Conservation (phyloP, 805 yeast species). For the Metschnikowia gruessii region DNA sequence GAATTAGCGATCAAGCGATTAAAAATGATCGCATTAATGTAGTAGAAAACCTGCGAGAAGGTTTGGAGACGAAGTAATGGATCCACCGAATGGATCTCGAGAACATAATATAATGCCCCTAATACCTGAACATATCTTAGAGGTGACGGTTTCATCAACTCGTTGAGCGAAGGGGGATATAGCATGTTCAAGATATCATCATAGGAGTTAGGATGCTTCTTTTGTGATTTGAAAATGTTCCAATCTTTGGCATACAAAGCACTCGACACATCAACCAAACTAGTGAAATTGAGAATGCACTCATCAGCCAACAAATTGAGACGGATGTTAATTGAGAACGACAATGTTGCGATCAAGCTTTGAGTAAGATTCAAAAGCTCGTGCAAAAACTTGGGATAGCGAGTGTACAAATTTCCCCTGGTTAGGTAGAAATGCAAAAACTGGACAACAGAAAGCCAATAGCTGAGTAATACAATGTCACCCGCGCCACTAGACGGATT, state of each 20-base stretch:
- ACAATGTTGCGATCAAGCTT: slow-evolving; percentile 60
- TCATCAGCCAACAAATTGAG: slow-evolving; percentile 57
- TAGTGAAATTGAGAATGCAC: slow-evolving; percentile 70
- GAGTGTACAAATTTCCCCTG: slow-evolving; percentile 56
- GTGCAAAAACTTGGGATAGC: slow-evolving; percentile 58
- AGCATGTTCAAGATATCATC: slow-evolving; percentile 74
- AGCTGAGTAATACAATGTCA: slow-evolving; percentile 70
- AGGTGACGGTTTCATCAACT: slow-evolving; percentile 87
- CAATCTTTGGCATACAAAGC: slow-evolving; percentile 72
- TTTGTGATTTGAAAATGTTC: slow-evolving; percentile 49
- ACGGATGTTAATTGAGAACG: slow-evolving; percentile 62
- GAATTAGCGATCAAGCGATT: slow-evolving; percentile 67
- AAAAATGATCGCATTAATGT: slow-evolving; percentile 70
- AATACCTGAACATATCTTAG: slow-evolving; percentile 78
- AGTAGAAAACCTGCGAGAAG: slow-evolving; percentile 71
- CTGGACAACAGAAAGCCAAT: slow-evolving; percentile 83
- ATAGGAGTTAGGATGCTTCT: slow-evolving; percentile 48
- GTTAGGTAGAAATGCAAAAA: slow-evolving; percentile 73
- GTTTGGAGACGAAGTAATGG: slow-evolving; percentile 77
- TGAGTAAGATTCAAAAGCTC: slow-evolving; percentile 53
- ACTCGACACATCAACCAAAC: slow-evolving; percentile 77
- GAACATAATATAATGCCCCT: slow-evolving; percentile 83
- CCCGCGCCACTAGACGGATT: slow-evolving; percentile 37
- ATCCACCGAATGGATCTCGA: slow-evolving; percentile 78
- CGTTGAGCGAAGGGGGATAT: slow-evolving; percentile 79